Evolutionary conservation across 352 stramenopile species (phyloP).

Genomic region (Phytopythium chamaehyphon): DNA sequence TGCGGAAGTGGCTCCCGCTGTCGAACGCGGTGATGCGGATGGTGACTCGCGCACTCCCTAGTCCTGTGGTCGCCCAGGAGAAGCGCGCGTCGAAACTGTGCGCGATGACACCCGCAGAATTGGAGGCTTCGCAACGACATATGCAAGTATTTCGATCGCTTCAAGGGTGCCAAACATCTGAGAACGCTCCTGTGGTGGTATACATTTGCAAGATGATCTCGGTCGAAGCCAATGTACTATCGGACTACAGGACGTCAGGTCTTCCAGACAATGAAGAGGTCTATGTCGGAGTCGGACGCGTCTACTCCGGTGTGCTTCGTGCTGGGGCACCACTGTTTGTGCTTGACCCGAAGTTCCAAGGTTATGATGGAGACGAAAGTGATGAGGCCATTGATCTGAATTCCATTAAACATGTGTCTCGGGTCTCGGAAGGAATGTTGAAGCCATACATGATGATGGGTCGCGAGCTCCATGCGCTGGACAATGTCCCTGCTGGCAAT

Average conservation of each 20-base stretch:
- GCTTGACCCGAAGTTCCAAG: conserved; percentile 89
- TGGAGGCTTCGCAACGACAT: conserved; percentile 27
- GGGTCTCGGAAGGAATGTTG: conserved; percentile 39
- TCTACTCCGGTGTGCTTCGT: conserved; percentile 86
- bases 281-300: conserved; percentile 89
- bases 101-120: conserved; percentile 21
- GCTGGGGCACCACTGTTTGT: conserved; percentile 67
- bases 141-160: conserved; percentile 44
- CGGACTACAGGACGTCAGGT: conserved; percentile 55
- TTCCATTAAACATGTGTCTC: conserved; percentile 53
- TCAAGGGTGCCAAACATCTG: conserved; percentile 45
- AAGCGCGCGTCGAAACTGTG: conserved; percentile 74
- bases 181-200: conserved; percentile 74
- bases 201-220: conserved; percentile 94
- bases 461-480: conserved; percentile 72
- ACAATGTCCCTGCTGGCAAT: conserved; percentile 84
- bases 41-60: conserved; percentile 85
- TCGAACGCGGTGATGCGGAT: conserved; percentile 86
- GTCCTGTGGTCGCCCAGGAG: conserved; percentile 63
- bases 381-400: conserved; percentile 20
- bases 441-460: conserved; percentile 94
- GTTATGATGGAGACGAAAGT: conserved; percentile 30
- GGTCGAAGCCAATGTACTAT: conserved; percentile 82
- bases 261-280: conserved; percentile 54
- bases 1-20: conserved; percentile 90